These are phyloP conservation scores for Nemania bipapillata DNA, from an alignment of 2,329 filamentous ascomycete species.

Conservation along the genomic window DNA sequence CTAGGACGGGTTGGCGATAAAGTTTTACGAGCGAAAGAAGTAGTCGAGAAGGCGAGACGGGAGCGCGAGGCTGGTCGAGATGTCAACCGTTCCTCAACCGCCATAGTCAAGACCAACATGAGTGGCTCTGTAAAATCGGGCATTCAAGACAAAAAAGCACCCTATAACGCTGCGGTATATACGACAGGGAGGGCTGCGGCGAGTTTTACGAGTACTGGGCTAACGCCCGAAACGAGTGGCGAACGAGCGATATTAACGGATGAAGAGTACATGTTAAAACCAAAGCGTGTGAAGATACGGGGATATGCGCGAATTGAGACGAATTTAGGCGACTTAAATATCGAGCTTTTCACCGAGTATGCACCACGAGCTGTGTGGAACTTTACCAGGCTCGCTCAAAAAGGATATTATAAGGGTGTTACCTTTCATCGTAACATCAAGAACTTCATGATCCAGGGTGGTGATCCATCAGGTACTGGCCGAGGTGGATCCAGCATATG, in stretches of 20 bases:
- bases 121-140: constrained; percentile 53
- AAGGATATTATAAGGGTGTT: constrained; percentile 87
- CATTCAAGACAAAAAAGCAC: constrained; percentile 68
- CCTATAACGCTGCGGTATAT: constrained; percentile 87
- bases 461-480: constrained; percentile 91
- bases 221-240: constrained; percentile 90
- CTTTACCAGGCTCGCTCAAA: constrained; percentile 86
- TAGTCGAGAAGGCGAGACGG: constrained; percentile 87
- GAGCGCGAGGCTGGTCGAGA: constrained; percentile 72
- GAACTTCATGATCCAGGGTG: constrained; percentile 98
- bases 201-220: constrained; percentile 92
- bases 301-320: constrained; percentile 93
- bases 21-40: constrained; percentile 89
- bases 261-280: constrained; percentile 96
- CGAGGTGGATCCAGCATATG: constrained; percentile 90
- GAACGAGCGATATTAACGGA: constrained; percentile 88
- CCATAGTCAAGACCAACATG: constrained; percentile 54
- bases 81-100: constrained; percentile 64
- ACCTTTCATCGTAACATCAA: constrained; percentile 93
- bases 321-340: constrained; percentile 82
- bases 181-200: constrained; percentile 92
- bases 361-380: constrained; percentile 97
- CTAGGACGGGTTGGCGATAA: constrained; percentile 83
- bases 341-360: constrained; percentile 90
- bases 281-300: constrained; percentile 85